Evolutionary conservation across 2,329 filamentous ascomycete genomes (phyloP), one percentile per base, ranked within the genome.

Genomic region (Diaporthe capsici): DNA sequence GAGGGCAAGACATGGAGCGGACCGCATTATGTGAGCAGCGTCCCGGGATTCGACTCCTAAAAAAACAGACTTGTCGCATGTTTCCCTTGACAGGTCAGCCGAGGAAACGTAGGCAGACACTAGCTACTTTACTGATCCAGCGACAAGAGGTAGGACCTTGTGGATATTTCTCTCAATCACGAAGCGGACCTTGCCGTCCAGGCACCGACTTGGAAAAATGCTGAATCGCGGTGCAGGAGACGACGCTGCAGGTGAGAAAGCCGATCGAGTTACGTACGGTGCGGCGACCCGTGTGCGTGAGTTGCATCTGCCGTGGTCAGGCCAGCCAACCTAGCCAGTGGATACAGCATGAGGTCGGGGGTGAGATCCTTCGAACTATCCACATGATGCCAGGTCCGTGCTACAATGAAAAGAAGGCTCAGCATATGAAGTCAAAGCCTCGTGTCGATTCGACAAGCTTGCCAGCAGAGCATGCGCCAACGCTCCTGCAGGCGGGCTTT

Each of bases 401-500:
- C 49, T 28, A 55, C 65, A 42, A 10, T 37, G 47, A 10, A 28
- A 53, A 39, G 31, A 20, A 39, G 31, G 47, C 28, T 28, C 47
- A 39, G 37, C 49, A 20, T 7, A 17, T 42, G 49, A 28, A 13
- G 20, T 28, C 13, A 22, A 39, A 42, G 65, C 65, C 49, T 42
- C 28, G 49, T 20, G n/a, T 55, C 44, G 34, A 53, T 68, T 53
- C 65, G 31, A 53, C 65, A 53, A 70, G 58, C 34, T 34, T 44
- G 49, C 65, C 65, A 70, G 65, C 58, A n/a, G 20, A 63, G 37
- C 47, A 31, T 63, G 60, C 47, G 34, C 58, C 71, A 53, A 65
- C 49, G n/a, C 58, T 63, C 58, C 57, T 73, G 71, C 71, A 73
- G 71, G 42, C 47, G 31, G 44, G 70, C 42, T 72, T 53, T 49